These are phyloP conservation scores for Massospora cicadina DNA, from an alignment of 371 early-diverging fungal species.

Conservation along the genomic window DNA sequence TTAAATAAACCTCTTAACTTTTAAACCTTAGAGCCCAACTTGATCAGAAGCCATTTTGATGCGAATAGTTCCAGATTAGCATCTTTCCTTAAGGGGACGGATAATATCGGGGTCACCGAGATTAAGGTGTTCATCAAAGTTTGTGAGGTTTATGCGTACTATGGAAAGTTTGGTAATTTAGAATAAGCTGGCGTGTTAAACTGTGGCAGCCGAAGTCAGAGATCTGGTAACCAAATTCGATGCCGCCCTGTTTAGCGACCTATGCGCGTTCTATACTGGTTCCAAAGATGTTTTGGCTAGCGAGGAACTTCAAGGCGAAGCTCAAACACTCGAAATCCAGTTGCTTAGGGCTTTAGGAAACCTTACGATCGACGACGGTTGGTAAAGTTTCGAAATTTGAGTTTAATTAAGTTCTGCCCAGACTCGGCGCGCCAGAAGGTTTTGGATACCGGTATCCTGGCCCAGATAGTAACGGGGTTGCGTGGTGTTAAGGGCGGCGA, in stretches of 20 bases:
- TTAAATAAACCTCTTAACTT: neutral
- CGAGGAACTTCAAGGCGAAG: neutral
- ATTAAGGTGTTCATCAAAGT: neutral
- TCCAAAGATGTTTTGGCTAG: neutral
- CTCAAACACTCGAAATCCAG: neutral
- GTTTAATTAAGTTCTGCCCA: neutral
- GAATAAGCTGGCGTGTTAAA: neutral
- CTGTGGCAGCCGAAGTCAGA: neutral
- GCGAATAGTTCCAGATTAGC: neutral
- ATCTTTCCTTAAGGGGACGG: neutral
- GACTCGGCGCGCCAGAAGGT: neutral
- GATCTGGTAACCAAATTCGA: neutral
- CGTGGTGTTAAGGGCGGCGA: neutral
- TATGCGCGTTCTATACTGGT: neutral
- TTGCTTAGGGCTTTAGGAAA: neutral
- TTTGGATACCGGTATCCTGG: neutral
- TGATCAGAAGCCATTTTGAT: neutral
- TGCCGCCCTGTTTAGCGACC: neutral
- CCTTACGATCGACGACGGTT: neutral
- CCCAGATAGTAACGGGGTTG: neutral
- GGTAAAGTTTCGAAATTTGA: neutral
- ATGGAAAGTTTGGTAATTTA: neutral
- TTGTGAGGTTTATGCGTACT: neutral
- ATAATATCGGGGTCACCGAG: neutral
- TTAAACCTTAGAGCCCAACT: neutral